Base-by-base conservation (phyloP, 257 asterid species). In the Scutellaria minor region DNA sequence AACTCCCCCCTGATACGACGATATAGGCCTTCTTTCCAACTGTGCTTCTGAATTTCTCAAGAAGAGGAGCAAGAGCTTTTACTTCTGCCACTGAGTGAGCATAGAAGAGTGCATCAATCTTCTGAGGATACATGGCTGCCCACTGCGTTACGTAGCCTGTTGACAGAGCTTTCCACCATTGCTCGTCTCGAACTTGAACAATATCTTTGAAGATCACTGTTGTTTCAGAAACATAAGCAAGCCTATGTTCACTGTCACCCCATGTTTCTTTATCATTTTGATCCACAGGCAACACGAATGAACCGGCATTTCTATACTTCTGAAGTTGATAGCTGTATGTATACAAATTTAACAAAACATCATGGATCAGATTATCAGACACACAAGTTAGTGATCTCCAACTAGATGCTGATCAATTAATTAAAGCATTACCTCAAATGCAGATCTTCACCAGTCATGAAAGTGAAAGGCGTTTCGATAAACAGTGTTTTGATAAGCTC, bases 151-250 rank as follows among this genome's bases (percentile, higher is more conserved):
- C 6, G 60, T 94, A 94, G n/a, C 99, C 99, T 0, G 87, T 86
- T 0, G 99, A 88, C 14, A 94, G 89, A 20, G 99, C 98, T 68
- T 84, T 91, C 99, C 99, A 94, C 99, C 99, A 94, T 50, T 91
- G 99, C 24, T 91, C 90, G 66, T 94, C 98, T 39, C 99, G 77
- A 22, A 87, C 95, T 81, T 88, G 98, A 56, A 94, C 98, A 0
- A 84, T 80, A 64, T 85, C 95, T 73, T 91, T 94, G 95, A 91
- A 94, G 41, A 94, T 94, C 4, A 88, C 98, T 1, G 99, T 94
- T 12, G 99, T 94, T 74, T 94, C 98, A 0, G 99, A 87, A 2
- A 94, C 93, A 66, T 94, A 91, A 9, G 99, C 99, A 0, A 94
- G 82, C 62, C 99, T 71, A 52, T 94, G 99, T 54, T 94, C 97